Percentiles rank a stretch among this genome's conserved stretches.
Conservation (phyloP, 805 yeast species). For the Saccharomycopsis sp. region DNA sequence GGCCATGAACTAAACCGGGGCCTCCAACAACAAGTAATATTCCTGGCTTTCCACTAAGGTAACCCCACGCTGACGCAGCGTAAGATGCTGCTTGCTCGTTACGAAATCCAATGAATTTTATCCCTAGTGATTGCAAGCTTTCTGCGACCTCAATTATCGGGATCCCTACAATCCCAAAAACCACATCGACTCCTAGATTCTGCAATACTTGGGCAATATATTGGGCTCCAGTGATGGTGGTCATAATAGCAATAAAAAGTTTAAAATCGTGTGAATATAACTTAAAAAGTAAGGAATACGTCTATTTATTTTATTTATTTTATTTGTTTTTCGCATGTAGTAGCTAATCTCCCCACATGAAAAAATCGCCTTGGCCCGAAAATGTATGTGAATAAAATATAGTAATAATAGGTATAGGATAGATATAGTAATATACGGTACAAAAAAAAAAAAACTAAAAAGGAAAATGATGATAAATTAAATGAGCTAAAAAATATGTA, state of each 20-base stretch:
- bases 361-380: too few species aligned
- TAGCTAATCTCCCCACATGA: too few species aligned
- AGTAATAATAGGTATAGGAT: too few species aligned
- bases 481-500: not conserved
- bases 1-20: constrained; percentile 63
- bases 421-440: too few species aligned
- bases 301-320: too few species aligned
- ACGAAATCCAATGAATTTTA: constrained; percentile 53
- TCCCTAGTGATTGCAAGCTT: constrained; percentile 45
- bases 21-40: constrained; percentile 69
- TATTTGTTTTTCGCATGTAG: too few species aligned
- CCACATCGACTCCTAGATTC: constrained; percentile 44
- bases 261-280: too few species aligned
- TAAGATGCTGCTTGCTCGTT: constrained; percentile 72
- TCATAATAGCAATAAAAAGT: too few species aligned
- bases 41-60: constrained; percentile 57
- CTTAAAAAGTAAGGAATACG: too few species aligned
- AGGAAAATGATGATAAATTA: not conserved
- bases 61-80: constrained; percentile 69
- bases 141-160: constrained; percentile 70
- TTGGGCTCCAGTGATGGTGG: constrained; percentile 32
- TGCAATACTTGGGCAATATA: constrained; percentile 43
- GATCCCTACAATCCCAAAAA: constrained; percentile 70
- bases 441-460: not conserved
- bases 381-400: too few species aligned